These are phyloP conservation scores for Botrytis galanthina DNA, from an alignment of 2,329 filamentous ascomycete genomes.

Conservation along the genomic window DNA sequence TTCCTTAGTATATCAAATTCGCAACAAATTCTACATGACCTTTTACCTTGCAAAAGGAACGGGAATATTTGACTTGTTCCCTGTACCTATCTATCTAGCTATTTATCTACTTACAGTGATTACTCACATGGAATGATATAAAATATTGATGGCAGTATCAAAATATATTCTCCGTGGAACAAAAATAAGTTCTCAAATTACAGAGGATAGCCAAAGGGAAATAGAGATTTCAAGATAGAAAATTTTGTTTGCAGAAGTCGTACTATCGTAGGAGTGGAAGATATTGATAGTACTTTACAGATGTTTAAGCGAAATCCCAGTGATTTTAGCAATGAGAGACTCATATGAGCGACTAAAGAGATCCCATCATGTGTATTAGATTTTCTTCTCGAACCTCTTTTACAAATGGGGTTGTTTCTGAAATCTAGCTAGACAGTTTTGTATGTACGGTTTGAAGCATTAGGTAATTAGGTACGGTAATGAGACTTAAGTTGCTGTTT, in stretches of 20 bases:
- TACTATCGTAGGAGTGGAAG: background rate
- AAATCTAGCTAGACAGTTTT: background rate
- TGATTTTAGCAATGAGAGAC: background rate
- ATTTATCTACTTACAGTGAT: background rate
- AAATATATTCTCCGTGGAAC: background rate
- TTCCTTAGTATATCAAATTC: background rate
- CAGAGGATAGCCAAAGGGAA: background rate
- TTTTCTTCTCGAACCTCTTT: background rate
- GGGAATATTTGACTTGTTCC: background rate
- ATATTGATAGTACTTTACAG: background rate
- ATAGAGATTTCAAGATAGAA: background rate
- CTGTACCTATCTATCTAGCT: too few species aligned
- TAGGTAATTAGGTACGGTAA: background rate
- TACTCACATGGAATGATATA: background rate
- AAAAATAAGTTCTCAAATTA: background rate
- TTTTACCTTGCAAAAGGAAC: background rate
- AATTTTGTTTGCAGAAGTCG: background rate
- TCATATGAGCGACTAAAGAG: background rate
- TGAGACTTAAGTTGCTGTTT: background rate
- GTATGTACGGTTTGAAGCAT: background rate
- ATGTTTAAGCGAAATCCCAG: background rate
- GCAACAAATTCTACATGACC: background rate
- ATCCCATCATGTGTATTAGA: accelerated
- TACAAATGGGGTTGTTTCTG: background rate
- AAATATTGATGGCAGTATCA: background rate